These are phyloP conservation scores for Colletotrichum spinosum DNA, from an alignment of 2,329 filamentous ascomycete genomes.

Conservation along the genomic window DNA sequence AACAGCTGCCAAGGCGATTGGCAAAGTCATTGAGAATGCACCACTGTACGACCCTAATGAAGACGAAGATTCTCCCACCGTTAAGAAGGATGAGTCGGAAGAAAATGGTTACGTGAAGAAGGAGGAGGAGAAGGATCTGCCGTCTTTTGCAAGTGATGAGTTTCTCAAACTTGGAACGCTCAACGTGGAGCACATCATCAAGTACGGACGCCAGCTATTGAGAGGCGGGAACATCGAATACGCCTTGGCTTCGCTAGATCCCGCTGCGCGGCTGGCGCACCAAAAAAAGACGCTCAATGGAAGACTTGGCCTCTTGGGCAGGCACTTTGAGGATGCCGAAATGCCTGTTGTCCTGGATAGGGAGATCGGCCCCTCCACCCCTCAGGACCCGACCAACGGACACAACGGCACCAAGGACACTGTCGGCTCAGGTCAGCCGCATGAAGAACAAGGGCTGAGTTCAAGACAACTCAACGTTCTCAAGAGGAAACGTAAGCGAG, in stretches of 20 bases:
- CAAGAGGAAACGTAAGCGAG: slow-evolving; percentile 92
- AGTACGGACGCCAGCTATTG: slow-evolving; percentile 84
- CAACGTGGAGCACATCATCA: slow-evolving; percentile 83
- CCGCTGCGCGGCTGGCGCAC: slow-evolving; percentile 82
- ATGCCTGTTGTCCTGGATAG: slow-evolving; percentile 66
- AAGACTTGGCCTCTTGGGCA: slow-evolving; percentile 85
- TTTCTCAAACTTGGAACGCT: slow-evolving; percentile 79
- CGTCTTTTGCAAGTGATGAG: slow-evolving; percentile 63
- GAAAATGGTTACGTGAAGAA: slow-evolving; percentile 66
- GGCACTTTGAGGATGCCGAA: slow-evolving; percentile 87
- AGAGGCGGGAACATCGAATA: slow-evolving; percentile 90
- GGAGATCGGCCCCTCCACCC: slow-evolving; percentile 58
- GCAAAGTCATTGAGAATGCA: slow-evolving; percentile 92
- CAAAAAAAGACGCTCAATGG: slow-evolving; percentile 90
- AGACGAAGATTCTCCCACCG: slow-evolving; percentile 66
- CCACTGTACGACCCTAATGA: slow-evolving; percentile 89
- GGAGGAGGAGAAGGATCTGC: slow-evolving; percentile 67
- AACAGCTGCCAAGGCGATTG: slow-evolving; percentile 92
- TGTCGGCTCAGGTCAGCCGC: slow-evolving; percentile 52
- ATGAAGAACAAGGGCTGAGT: slow-evolving; percentile 81
- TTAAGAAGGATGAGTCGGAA: slow-evolving; percentile 57
- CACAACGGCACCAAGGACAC: slow-evolving; percentile 51
- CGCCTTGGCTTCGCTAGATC: slow-evolving; percentile 82
- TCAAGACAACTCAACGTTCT: slow-evolving; percentile 94
- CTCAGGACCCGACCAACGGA: slow-evolving; percentile 55